Base-by-base conservation (phyloP, 2,329 filamentous ascomycete genomes). In the Onygena corvina region DNA sequence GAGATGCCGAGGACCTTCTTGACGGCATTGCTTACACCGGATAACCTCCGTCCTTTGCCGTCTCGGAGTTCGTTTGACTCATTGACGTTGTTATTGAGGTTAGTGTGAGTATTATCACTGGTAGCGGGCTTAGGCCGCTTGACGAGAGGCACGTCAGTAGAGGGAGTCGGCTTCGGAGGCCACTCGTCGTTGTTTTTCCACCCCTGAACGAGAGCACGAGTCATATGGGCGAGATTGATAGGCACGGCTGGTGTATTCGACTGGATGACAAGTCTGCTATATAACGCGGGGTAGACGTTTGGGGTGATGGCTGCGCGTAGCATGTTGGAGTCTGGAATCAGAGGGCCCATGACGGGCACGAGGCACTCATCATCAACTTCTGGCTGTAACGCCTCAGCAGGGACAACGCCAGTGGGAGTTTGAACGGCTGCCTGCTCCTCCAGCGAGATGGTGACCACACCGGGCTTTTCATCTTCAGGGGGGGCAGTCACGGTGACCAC, bases 141-240 rank as follows among this genome's bases (percentile, higher is more conserved):
- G 33, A 50, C 25, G 16, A 53, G 40, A 20, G 51, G 53, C 3
- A 58, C 52, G 33, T 59, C 53, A 16, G 52, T 52, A 4, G 71
- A 57, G 42, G 74, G 60, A 14, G 69, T 68, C 0, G 73, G 64
- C 56, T 77, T 79, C 1, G 85, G 86, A 3, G 90, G 89, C 90
- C 90, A 96, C 65, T 94, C 86, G 12, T 88, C 89, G 59, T 92
- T 86, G 34, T 86, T 76, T 65, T 93, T 94, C 90, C 90, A 95
- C 36, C 90, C 90, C 23, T 83, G 76, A 0, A 96, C 88, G 56
- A 90, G 84, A 9, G 86, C 80, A 7, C 80, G 76, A 18, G 86
- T 79, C 70, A 95, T 81, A 58, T 94, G 86, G 25, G 76, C 71
- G 0, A 96, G 76, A 58, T 94, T 95, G 60, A 95, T 84, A 2